Conservation (phyloP, 495 filamentous ascomycete species). For the Hypomontagnella monticulosa region DNA sequence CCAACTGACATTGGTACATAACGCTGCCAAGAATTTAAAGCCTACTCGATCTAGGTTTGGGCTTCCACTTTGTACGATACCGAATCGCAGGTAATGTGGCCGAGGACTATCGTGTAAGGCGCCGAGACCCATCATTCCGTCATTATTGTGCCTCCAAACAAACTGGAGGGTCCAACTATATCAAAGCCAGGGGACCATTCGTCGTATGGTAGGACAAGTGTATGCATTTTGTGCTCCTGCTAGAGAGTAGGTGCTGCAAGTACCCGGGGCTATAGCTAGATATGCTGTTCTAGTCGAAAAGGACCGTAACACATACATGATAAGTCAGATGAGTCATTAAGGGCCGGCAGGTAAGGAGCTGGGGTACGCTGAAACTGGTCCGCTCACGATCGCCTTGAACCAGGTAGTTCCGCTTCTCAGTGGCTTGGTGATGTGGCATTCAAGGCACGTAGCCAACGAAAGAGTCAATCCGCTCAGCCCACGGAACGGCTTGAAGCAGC, state of each 20-base stretch:
- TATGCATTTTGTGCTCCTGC: neutral
- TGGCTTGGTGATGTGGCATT: neutral
- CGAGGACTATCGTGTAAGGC: constrained; percentile 9
- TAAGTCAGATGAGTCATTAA: constrained; percentile 3
- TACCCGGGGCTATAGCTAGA: constrained; percentile 4
- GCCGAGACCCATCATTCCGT: constrained; percentile 25
- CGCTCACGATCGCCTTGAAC: neutral
- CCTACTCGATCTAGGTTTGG: neutral
- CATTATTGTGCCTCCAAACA: constrained; percentile 1
- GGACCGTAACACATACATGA: constrained; percentile 26
- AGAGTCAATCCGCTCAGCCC: neutral
- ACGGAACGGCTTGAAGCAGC: constrained; percentile 27
- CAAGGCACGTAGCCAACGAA: neutral
- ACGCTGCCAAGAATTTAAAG: neutral
- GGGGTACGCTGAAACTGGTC: too few relatives aligned
- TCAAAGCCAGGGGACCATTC: neutral
- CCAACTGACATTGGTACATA: constrained; percentile 2
- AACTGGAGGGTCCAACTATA: neutral
- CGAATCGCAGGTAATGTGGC: constrained; percentile 7
- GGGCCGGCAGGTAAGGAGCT: too few relatives aligned
- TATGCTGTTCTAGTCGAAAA: neutral
- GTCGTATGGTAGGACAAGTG: neutral
- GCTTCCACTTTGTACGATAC: constrained; percentile 16
- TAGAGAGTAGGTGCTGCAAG: constrained; percentile 6
- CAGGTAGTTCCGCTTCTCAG: neutral